Evolutionary conservation across 805 yeast species (phyloP), one percentile per base, ranked within the genome.

Genomic region (Saccharomycodes ludwigii): DNA sequence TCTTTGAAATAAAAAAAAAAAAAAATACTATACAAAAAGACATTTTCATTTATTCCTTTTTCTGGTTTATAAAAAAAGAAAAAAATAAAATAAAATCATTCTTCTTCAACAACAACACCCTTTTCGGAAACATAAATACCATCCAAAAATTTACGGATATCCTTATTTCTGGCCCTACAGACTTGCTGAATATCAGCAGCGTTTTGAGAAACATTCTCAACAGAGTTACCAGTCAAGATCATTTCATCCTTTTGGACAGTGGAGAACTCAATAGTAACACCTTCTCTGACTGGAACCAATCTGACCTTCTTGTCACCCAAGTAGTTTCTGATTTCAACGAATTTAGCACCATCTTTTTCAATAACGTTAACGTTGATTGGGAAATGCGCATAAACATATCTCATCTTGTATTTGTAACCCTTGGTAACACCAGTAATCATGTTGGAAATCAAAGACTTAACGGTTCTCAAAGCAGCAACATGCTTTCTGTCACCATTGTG

Each of bases 381-480:
- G 95, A 91, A 91, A 83, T 91, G 98, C 78, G 98, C 99, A 64
- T 88, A 93, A 47, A 91, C 98, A 67, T 84, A 86, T 76, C 97
- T 85, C 96, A 91, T 80, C 82, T 91, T 91, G 91, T 91, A 91
- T 71, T 82, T 77, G 94, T 70, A 88, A 68, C 97, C 98, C 73
- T 77, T 77, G 65, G 98, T 91, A 63, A 91, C 98, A 81, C 99
- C 99, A 51, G 81, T 82, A 69, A 91, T 66, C 76, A 91, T 68
- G 82, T 91, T 91, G 61, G 83, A 61, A 32, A 27, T 10, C 24
- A 26, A 32, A 32, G 27, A 22, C 16, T 24, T 7, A 17, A 28
- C 32, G 12, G 33, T 34, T 34, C 37, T 86, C 65, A 91, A 74
- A 60, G 95, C 81, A 64, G 99, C 99, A 65, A 91, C 97, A 71